Evolutionary conservation across 371 early-diverging fungal genomes (phyloP).

Genomic region (Dichotomocladium elegans): DNA sequence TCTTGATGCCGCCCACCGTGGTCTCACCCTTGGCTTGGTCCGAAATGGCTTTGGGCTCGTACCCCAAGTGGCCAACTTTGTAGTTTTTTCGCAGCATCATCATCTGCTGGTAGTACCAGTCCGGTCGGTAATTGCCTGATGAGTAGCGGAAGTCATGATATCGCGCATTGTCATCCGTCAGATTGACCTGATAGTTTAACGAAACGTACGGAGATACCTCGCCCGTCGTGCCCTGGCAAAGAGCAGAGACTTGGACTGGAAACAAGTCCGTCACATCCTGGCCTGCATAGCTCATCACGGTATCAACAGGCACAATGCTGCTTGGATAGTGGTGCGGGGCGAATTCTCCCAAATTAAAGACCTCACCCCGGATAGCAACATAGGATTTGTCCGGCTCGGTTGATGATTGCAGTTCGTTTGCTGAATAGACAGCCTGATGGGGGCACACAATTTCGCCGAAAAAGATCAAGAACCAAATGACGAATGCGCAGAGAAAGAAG

Average conservation of each 20-base stretch:
- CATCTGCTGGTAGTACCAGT: slow-evolving; percentile 50
- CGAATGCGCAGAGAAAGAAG: slow-evolving; percentile 68
- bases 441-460: slow-evolving; percentile 89
- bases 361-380: slow-evolving; percentile 70
- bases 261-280: slow-evolving; percentile 63
- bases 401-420: slow-evolving; percentile 51
- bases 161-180: slow-evolving; percentile 37
- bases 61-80: slow-evolving; percentile 40
- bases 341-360: slow-evolving; percentile 65
- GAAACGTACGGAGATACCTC: slow-evolving; percentile 31
- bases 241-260: slow-evolving; percentile 70
- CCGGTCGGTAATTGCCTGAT: slow-evolving; percentile 26
- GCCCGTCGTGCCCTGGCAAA: slow-evolving; percentile 32
- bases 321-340: slow-evolving; percentile 53
- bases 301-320: slow-evolving; percentile 45
- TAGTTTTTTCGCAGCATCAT: slow-evolving; percentile 34
- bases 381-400: slow-evolving; percentile 37
- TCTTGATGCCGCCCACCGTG: slow-evolving; percentile 22
- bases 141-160: slow-evolving; percentile 48
- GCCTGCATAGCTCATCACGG: slow-evolving; percentile 62
- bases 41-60: slow-evolving; percentile 25
- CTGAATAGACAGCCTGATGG: slow-evolving; percentile 65
- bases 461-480: slow-evolving; percentile 89
- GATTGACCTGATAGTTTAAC: slow-evolving; percentile 31
- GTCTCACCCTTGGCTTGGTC: slow-evolving; percentile 26